These are phyloP conservation scores for Celoporthe dispersa DNA, from an alignment of 2,329 filamentous ascomycete species.

Conservation along the genomic window DNA sequence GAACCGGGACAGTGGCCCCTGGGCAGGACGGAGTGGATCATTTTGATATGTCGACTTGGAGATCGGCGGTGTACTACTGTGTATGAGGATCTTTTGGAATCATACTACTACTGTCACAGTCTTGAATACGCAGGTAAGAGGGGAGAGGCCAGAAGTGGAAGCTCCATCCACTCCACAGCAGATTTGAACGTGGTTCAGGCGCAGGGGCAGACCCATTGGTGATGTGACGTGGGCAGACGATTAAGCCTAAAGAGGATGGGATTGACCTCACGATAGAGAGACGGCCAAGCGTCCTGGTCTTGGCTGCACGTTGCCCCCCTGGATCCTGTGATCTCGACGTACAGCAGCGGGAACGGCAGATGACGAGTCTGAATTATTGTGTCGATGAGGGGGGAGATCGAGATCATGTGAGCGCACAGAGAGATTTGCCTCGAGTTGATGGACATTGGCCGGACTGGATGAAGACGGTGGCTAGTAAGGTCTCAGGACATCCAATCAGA, in stretches of 20 bases:
- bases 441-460: background rate
- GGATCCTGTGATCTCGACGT: background rate
- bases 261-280: background rate
- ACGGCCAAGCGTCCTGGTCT: background rate
- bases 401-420: background rate
- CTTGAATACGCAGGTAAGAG: background rate
- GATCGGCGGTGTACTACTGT: background rate
- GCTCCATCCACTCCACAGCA: background rate
- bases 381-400: background rate
- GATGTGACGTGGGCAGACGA: background rate
- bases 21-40: background rate
- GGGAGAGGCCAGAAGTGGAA: background rate
- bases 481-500: background rate
- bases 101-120: background rate
- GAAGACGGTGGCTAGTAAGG: background rate
- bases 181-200: background rate
- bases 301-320: background rate
- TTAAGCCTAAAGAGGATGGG: background rate
- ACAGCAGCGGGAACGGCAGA: background rate
- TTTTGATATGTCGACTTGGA: background rate
- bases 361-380: background rate
- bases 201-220: constrained; percentile 1
- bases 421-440: background rate
- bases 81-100: background rate
- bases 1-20: background rate